Conservation (phyloP, 1,139 yeast genomes). For the Scheffersomyces insectosa region DNA sequence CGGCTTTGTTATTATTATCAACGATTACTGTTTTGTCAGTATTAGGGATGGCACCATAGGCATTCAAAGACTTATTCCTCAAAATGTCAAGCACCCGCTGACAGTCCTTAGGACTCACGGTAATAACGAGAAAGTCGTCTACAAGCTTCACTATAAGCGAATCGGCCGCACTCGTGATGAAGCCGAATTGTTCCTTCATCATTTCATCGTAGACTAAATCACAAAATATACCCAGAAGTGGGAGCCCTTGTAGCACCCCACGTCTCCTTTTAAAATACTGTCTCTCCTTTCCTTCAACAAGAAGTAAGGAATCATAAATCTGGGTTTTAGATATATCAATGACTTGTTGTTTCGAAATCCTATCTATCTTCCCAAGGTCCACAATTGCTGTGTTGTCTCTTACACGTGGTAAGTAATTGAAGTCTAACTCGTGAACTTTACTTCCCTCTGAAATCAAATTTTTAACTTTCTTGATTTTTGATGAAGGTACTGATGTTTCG, state of each 20-base stretch:
- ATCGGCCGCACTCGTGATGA: constrained; percentile 20
- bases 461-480: background rate
- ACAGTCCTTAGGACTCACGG: constrained; percentile 36
- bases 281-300: constrained; percentile 8
- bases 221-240: constrained; percentile 74
- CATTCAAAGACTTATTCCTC: constrained; percentile 38
- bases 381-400: no score
- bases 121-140: constrained; percentile 79
- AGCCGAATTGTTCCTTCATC: constrained; percentile 45
- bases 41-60: constrained; percentile 64
- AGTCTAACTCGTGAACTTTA: no score
- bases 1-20: constrained; percentile 7
- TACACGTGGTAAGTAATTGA: no score
- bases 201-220: constrained; percentile 71
- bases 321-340: constrained; percentile 24
- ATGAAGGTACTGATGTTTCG: constrained; percentile 6
- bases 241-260: constrained; percentile 89
- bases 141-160: constrained; percentile 64
- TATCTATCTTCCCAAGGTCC: no score
- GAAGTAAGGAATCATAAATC: constrained; percentile 23
- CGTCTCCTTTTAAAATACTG: constrained; percentile 40
- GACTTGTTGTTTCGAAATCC: constrained; percentile 19
- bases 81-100: constrained; percentile 18
- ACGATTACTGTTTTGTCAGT: constrained; percentile 48
- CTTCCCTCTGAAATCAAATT: no score